Conservation (phyloP, 1,284 basidiomycete genomes). For the Trametes hirsuta region DNA sequence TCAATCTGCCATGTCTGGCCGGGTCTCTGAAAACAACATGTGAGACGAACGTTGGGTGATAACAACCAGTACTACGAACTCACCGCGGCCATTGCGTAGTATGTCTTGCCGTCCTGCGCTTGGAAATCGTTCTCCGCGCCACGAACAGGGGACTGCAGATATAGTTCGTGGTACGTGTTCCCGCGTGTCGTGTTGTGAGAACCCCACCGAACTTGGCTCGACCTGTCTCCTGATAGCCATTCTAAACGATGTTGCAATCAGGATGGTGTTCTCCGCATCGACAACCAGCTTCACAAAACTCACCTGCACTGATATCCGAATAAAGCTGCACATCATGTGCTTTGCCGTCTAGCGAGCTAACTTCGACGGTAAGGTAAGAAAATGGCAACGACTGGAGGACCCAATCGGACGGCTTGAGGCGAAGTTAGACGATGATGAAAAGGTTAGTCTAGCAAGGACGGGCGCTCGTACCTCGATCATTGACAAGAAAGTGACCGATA, state of each 20-base stretch:
- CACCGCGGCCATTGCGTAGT: conserved; percentile 25
- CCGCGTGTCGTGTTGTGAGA: conserved; percentile 3
- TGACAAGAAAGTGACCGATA: conserved; percentile 25
- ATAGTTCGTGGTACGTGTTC: conserved; percentile 17
- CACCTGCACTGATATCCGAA: conserved; percentile 39
- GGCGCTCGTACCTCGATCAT: conserved; percentile 25
- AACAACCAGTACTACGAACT: background rate
- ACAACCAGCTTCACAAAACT: background rate
- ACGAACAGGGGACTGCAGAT: conserved; percentile 16
- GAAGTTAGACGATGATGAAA: background rate
- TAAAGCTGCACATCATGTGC: conserved; percentile 38
- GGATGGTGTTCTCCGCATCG: background rate
- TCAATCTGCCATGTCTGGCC: conserved; percentile 26
- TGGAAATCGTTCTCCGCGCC: conserved; percentile 22
- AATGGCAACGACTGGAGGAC: conserved; percentile 39
- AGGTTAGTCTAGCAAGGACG: no score
- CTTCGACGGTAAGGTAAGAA: conserved; percentile 37
- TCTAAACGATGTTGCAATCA: conserved; percentile 27
- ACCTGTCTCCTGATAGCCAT: conserved; percentile 24
- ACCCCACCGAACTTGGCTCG: conserved; percentile 14
- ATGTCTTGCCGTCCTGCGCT: conserved; percentile 28
- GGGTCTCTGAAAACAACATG: conserved; percentile 2
- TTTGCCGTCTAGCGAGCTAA: conserved; percentile 33
- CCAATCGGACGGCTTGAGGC: conserved; percentile 34
- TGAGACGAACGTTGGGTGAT: background rate